Conservation (phyloP, 305 asterid genomes). For the Fraxinus velutina region DNA sequence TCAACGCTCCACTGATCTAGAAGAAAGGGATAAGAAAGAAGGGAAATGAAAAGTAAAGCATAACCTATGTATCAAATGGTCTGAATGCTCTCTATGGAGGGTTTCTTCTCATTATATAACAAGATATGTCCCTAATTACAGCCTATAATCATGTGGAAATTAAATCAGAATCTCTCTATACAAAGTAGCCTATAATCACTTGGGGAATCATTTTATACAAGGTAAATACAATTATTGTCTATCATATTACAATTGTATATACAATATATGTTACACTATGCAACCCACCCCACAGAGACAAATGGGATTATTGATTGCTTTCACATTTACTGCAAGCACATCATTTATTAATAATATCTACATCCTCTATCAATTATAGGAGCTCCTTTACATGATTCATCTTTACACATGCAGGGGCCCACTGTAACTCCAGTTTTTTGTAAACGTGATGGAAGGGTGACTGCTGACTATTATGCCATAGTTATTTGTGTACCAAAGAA, state of each 20-base stretch:
- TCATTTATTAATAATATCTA: background rate
- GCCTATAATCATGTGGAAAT: background rate
- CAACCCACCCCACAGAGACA: background rate
- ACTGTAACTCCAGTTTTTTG: slow-evolving; percentile 83
- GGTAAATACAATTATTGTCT: background rate
- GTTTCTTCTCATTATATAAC: background rate
- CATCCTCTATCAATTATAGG: background rate
- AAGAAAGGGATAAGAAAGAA: background rate
- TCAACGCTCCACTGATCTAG: background rate
- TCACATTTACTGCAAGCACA: background rate
- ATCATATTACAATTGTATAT: background rate
- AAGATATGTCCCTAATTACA: background rate
- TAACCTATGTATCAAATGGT: background rate
- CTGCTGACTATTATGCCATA: slow-evolving; percentile 68
- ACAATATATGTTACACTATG: background rate
- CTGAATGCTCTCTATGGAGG: background rate
- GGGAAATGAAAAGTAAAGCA: background rate
- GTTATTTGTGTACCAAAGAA: slow-evolving; percentile 89
- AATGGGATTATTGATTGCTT: background rate
- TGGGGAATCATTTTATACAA: background rate
- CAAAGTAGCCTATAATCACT: background rate
- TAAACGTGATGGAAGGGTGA: slow-evolving; percentile 52
- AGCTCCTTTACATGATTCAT: slow-evolving; percentile 1
- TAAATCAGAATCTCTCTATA: background rate
- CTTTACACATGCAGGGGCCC: slow-evolving; percentile 65